phyloP scores from a whole-genome alignment of 768 basidiomycete genomes.

The Tylopilus vinaceipallidus region DNA sequence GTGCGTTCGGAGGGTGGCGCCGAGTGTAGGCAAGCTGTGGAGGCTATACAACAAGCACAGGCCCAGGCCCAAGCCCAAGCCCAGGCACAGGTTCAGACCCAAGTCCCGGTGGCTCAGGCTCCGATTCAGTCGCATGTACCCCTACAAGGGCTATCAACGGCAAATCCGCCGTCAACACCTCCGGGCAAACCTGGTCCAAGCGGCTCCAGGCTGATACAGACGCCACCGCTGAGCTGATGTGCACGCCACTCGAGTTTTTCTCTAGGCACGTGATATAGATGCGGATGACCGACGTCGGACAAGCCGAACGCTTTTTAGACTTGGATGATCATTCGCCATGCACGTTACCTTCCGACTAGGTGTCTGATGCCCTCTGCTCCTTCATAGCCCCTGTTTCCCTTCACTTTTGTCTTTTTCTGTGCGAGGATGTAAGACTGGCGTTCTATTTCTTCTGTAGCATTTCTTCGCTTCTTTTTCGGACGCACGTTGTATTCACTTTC shows the following conservation, averaged over 20 bases:
- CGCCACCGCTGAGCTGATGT: constrained; percentile 20
- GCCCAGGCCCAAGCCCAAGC: constrained; percentile 23
- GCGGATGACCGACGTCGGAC: constrained; percentile 16
- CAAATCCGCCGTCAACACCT: constrained; percentile 20
- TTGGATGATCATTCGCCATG: constrained; percentile 5
- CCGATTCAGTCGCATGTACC: constrained; percentile 22
- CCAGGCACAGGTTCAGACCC: constrained; percentile 21
- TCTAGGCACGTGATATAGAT: constrained; percentile 23
- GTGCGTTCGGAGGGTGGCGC: constrained; percentile 85
- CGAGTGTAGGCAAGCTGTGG: constrained; percentile 57
- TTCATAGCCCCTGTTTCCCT: neutral
- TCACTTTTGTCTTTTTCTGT: neutral
- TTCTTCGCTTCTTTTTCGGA: neutral
- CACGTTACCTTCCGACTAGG: constrained; percentile 3
- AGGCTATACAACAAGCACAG: constrained; percentile 36
- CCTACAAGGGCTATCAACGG: constrained; percentile 20
- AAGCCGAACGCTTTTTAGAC: constrained; percentile 27
- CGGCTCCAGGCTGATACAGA: constrained; percentile 14
- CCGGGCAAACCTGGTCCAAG: constrained; percentile 26
- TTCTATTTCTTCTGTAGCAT: constrained; percentile 3
- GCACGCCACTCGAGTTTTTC: neutral
- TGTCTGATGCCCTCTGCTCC: neutral
- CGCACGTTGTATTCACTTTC: constrained; percentile 16
- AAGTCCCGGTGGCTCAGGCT: constrained; percentile 21
- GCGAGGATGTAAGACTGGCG: constrained; percentile 8